Base-by-base conservation (phyloP, 2,329 filamentous ascomycete genomes). In the Penicillium sp. region DNA sequence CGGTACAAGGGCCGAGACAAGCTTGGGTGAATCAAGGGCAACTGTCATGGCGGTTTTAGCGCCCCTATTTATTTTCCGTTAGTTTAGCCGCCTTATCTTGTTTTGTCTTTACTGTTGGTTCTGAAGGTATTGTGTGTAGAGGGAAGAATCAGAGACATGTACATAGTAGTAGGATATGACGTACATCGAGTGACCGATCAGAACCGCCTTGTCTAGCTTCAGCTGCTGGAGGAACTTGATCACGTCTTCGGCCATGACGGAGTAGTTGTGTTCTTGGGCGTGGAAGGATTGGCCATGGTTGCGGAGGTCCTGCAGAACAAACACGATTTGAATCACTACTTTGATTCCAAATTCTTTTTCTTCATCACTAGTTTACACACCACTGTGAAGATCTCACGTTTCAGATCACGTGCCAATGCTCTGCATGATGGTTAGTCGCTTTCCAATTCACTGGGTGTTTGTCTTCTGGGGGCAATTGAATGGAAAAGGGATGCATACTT, bases 211-310 rank as follows among this genome's bases (percentile, higher is more conserved):
- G 39, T 77, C 72, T n/a, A 96, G 72, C 3, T 76, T 73, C 66
- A 94, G 84, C 48, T 85, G 72, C 5, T 76, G 61, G 49, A 97
- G 84, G 67, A 97, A 97, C 39, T 78, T 75, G 47, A 84, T 81
- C 10, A 96, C 82, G 61, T 97, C 91, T 57, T 83, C 79, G 4
- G 91, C 88, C 79, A 97, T 89, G 39, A 81, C 77, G 1, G 71
- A 67, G 68, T 97, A 97, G 71, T 91, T 84, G 68, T 97, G 93
- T 1, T 75, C 75, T 0, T 75, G 72, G 45, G 82, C 69, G 69
- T 96, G 90, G 1, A 88, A 87, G 1, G 88, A 95, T 34, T 94
- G 85, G 62, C 91, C 91, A 73, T 97, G 91, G 65, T 97, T 97
- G 59, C 91, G 82, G 17, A 95, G 79, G 67, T 97, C 91, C 85